phyloP scores from a whole-genome alignment of 2,329 filamentous ascomycete species.

The Fragosphaeria purpurea region DNA sequence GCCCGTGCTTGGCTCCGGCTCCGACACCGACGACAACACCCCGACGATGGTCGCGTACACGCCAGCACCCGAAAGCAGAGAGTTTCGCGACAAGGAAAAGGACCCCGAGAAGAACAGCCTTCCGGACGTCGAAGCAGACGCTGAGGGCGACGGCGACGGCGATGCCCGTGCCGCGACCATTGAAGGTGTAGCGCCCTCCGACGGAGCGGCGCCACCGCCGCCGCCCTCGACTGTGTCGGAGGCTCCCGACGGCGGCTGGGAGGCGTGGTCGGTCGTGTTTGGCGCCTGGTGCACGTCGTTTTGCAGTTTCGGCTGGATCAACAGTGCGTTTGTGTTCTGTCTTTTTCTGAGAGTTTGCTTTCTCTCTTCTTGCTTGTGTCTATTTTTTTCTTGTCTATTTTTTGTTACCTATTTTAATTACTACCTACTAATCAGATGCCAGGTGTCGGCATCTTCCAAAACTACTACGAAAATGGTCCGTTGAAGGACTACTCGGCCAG shows the following conservation, averaged over 20 bases:
- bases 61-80: not conserved
- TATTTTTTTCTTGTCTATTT: not conserved
- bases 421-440: not conserved
- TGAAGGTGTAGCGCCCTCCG: not conserved
- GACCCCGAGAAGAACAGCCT: conserved; percentile 3
- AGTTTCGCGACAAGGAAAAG: conserved; percentile 1
- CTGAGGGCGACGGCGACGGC: not conserved
- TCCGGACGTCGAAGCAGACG: not conserved
- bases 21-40: conserved; percentile 8
- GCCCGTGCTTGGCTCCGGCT: not conserved
- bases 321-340: conserved; percentile 17
- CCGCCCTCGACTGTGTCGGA: not conserved
- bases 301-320: conserved; percentile 31
- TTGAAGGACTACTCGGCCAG: conserved; percentile 39
- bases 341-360: too few relatives aligned
- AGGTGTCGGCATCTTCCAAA: conserved; percentile 44
- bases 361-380: not conserved
- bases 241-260: conserved; percentile 16
- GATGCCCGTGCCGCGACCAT: not conserved
- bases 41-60: not conserved
- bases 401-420: not conserved
- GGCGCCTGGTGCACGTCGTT: conserved; percentile 31
- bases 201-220: not conserved
- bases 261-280: conserved; percentile 29
- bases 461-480: conserved; percentile 43